Base-by-base conservation (phyloP, 177 flowering plant species). In the Vitis hybrid region DNA sequence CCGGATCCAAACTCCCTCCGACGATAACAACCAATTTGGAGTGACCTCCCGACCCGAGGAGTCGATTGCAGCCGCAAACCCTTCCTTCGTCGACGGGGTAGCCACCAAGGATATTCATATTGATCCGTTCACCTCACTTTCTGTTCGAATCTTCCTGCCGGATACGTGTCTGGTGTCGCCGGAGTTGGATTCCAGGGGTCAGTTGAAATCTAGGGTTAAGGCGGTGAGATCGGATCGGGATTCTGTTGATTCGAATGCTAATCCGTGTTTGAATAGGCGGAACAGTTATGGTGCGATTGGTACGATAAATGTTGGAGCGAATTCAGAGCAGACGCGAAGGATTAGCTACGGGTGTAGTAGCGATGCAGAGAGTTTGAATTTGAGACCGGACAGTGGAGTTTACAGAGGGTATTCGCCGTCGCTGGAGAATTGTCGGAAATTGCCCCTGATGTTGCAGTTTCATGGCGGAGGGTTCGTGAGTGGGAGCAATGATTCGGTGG, bases 381-480 rank as follows among this genome's bases (percentile, higher is more conserved):
- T 75, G 81, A 84, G 71, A 62, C 41, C 73, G 55, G 82, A 75
- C 9, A 74, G 24, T 15, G 82, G 78, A 1, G 74, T 24, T 24
- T 89, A 89, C 69, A 73, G 85, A 63, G 96, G 96, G 1, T 91
- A 91, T 73, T 67, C 87, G 1, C 93, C 96, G 11, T 53, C 70
- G 15, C 5, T 58, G 15, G 82, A 70, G 62, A 73, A 75, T 56
- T 58, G 72, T 6, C 63, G 90, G 75, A 85, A 80, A 69, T 68
- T 91, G 60, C 97, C 97, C 2, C 76, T 91, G 63, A 82, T 91
- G 66, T 52, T 91, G 81, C 97, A 91, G 76, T 90, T 91, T 69
- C 92, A 90, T 61, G 97, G 97, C 1, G 97, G 97, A 1, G 97
- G 94, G 2, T 90, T 88, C 78, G 92, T 91, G n/a, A 79, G 89